Evolutionary conservation across 208 protist species (phyloP), one percentile per base, ranked within the genome.

Genomic region (Trypanosoma mega): DNA sequence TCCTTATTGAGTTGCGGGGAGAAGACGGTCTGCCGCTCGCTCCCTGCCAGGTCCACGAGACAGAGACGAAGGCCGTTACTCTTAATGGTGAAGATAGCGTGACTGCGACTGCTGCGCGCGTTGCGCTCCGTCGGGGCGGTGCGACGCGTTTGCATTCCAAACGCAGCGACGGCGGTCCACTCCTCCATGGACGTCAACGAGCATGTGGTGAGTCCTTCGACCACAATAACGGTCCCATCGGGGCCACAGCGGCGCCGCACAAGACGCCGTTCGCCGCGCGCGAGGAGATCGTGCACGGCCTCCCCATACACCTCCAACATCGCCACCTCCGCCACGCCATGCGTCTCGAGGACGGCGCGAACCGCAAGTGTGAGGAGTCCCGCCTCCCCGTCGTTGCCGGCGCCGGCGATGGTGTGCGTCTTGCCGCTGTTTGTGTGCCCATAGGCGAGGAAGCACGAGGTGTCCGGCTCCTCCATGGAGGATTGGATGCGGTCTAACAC

Each of bases 1-100:
- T 96, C 85, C 46, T 82, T 83, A 60, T 92, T 96, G 8, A 93
- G 74, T 60, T 92, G 80, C 8, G 83, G 74, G 2, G 86, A 89
- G 49, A 93, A 96, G 20, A 81, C 72, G 0, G 76, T 87, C 62
- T 96, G 89, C 16, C 90, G 78, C 63, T 96, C 85, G 50, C 84
- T 92, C 24, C 90, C 90, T n/a, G 86, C 86, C 11, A 96, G 65
- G 44, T 96, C 90, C 16, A 96, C 90, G 9, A 96, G 72, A 45
- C 86, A 93, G n/a, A 96, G 65, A 18, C 82, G 76, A 44, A 96
- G 65, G 20, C 82, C 80, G 31, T 49, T 48, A 44, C 75, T 86
- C 37, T 97, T 92, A 36, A 97, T 72, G 18, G 87, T 96, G 72
- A 97, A 94, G 61, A 97, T 72, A 43, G 91, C 80, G 63, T 98